Evolutionary conservation across 164 flowering plant species (phyloP), one percentile per base, ranked within the genome.

Genomic region (Piper longum): DNA sequence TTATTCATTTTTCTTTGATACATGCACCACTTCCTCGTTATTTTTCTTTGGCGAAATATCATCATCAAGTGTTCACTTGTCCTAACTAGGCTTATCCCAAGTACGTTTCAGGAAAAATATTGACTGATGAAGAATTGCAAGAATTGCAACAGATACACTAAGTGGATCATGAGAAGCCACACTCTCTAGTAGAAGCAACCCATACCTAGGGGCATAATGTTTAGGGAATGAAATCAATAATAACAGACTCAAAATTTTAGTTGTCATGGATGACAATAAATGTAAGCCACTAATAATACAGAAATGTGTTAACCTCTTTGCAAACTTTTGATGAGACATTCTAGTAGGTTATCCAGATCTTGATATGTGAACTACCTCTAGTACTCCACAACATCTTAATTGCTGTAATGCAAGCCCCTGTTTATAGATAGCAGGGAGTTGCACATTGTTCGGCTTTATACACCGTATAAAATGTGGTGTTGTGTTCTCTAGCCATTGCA

Each of bases 381-480:
- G 79, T 64, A 95, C 98, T 66, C 99, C 98, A 81, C 98, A 91
- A 73, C 99, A 95, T 69, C 89, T 77, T 36, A 95, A 81, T 72
- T 95, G 99, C 75, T 91, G 96, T 74, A 91, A 65, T 45, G 91
- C 93, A 60, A 95, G 87, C 58, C 80, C 86, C 78, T 91, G 96
- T 67, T 91, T 87, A 69, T 91, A 95, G 42, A 65, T 67, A 68
- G 86, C 83, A 67, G 99, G 96, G 77, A 86, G 81, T 66, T 91
- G 97, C 56, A 67, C 64, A 67, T 73, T 83, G 75, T 95, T 95
- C 64, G 99, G 96, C 80, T 91, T 89, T 65, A 95, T 85, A 71
- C 99, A 95, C 51, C 97, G 96, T 55, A 95, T 91, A 72, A 95
- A 95, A 77, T 95, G 99, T 63, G 99, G 95, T n/a, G 95, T 89